Percentiles rank a stretch among this genome's conserved stretches.
Conservation (phyloP, 2,329 filamentous ascomycete genomes). For the Claviceps sorghi region DNA sequence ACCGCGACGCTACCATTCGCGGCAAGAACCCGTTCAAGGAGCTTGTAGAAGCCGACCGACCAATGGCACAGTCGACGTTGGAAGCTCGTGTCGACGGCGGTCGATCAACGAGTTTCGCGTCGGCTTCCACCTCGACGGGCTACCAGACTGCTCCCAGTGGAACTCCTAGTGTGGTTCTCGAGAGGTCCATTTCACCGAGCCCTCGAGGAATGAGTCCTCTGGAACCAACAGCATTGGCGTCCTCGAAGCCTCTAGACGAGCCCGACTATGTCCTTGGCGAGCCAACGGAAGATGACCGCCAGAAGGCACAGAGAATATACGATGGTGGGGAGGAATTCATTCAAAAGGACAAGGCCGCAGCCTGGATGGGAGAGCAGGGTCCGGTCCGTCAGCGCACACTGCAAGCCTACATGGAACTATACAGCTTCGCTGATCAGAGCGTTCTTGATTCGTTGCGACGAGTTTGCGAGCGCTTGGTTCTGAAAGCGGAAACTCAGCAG, state of each 20-base stretch:
- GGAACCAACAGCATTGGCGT: slow-evolving; percentile 18
- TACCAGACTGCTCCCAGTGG: slow-evolving; percentile 29
- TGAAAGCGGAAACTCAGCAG: slow-evolving; percentile 90
- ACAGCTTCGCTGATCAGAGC: slow-evolving; percentile 70
- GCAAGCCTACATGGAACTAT: slow-evolving; percentile 79
- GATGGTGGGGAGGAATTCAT: slow-evolving; percentile 74
- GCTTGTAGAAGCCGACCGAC: slow-evolving; percentile 13
- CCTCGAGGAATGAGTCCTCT: slow-evolving; percentile 20
- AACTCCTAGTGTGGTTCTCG: slow-evolving; percentile 30
- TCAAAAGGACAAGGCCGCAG: slow-evolving; percentile 62
- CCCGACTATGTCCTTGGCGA: slow-evolving; percentile 43
- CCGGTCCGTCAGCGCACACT: slow-evolving; percentile 42
- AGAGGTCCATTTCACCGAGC: slow-evolving; percentile 24
- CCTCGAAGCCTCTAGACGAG: slow-evolving; percentile 36
- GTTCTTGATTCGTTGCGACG: slow-evolving; percentile 65
- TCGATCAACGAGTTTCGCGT: slow-evolving; percentile 19
- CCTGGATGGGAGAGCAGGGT: slow-evolving; percentile 73
- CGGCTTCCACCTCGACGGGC: slow-evolving; percentile 23
- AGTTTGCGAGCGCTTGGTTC: slow-evolving; percentile 65
- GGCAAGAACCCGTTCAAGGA: slow-evolving; percentile 9
- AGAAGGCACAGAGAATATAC: slow-evolving; percentile 70
- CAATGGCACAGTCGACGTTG: slow-evolving; percentile 18
- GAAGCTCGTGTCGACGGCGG: slow-evolving; percentile 29
- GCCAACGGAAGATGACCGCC: slow-evolving; percentile 53
- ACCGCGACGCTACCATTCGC: slow-evolving; percentile 16